Percentiles rank a stretch among this genome's conserved stretches.
Conservation (phyloP, 495 filamentous ascomycete genomes). For the Aspergillus saccharolyticus region DNA sequence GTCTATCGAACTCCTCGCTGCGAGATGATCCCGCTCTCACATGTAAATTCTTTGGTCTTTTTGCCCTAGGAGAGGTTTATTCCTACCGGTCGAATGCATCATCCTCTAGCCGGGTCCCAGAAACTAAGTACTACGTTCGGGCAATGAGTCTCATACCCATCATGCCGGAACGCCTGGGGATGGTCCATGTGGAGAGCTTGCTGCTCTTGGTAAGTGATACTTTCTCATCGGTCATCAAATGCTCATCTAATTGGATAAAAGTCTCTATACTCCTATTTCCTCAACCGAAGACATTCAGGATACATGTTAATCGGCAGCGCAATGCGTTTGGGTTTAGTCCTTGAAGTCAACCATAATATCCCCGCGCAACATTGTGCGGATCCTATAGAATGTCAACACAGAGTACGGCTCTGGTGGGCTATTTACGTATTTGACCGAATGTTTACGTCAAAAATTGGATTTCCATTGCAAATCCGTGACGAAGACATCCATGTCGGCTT, state of each 20-base stretch:
- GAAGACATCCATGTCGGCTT: slow-evolving; percentile 31
- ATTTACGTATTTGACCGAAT: slow-evolving; percentile 34
- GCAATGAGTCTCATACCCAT: slow-evolving; percentile 29
- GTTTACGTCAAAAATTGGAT: slow-evolving; percentile 29
- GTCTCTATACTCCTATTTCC: slow-evolving; percentile 30
- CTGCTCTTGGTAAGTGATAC: slow-evolving; percentile 21
- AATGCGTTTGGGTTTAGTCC: slow-evolving; percentile 24
- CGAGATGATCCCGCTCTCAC: slow-evolving; percentile 21
- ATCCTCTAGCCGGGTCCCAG: slow-evolving; percentile 22
- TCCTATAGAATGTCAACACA: slow-evolving; percentile 25
- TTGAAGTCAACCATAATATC: slow-evolving; percentile 32
- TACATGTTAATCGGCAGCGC: slow-evolving; percentile 28
- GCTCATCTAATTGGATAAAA: slow-evolving; percentile 7
- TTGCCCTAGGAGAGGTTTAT: slow-evolving; percentile 32
- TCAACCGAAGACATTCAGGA: slow-evolving; percentile 31
- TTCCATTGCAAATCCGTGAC: slow-evolving; percentile 26
- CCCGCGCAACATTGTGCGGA: slow-evolving; percentile 25
- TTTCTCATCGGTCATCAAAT: neutral
- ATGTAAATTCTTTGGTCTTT: slow-evolving; percentile 29
- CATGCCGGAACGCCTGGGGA: slow-evolving; percentile 25
- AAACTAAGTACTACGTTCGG: slow-evolving; percentile 26
- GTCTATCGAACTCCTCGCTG: slow-evolving; percentile 9
- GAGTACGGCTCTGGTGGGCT: slow-evolving; percentile 29
- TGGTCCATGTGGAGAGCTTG: slow-evolving; percentile 24
- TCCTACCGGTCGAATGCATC: slow-evolving; percentile 14